Conservation (phyloP, 495 filamentous ascomycete genomes). For the Talaromyces wortmannii region DNA sequence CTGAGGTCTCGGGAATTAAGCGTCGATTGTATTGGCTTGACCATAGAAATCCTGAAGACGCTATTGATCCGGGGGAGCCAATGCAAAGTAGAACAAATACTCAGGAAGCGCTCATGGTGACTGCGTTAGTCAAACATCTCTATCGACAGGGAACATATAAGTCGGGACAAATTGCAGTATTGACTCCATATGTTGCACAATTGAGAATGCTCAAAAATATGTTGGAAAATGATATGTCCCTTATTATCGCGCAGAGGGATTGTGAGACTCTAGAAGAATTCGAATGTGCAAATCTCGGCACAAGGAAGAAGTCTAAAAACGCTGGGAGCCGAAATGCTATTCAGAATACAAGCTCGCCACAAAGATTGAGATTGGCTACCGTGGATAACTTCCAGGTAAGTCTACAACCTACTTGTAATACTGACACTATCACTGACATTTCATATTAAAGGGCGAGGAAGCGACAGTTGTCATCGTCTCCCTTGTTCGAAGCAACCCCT, state of each 20-base stretch:
- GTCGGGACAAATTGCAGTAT: constrained; percentile 59
- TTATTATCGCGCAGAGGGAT: constrained; percentile 52
- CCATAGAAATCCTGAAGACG: constrained; percentile 50
- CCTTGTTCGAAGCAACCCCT: constrained; percentile 62
- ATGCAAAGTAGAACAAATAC: constrained; percentile 55
- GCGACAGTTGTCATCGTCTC: constrained; percentile 69
- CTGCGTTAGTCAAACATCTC: constrained; percentile 57
- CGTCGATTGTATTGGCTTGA: constrained; percentile 66
- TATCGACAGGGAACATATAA: constrained; percentile 55
- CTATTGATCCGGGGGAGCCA: constrained; percentile 10
- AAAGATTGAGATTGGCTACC: constrained; percentile 52
- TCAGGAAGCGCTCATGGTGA: constrained; percentile 59
- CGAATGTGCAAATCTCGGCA: constrained; percentile 13
- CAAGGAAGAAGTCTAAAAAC: background rate
- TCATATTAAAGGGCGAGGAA: constrained; percentile 49
- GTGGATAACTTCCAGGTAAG: constrained; percentile 60
- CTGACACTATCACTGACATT: too few relatives aligned
- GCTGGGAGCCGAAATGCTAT: too few relatives aligned
- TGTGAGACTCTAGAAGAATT: constrained; percentile 43
- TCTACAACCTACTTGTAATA: background rate
- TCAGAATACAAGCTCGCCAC: too few relatives aligned
- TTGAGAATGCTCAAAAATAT: constrained; percentile 36
- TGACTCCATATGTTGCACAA: constrained; percentile 68
- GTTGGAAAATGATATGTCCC: constrained; percentile 15
- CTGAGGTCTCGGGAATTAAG: constrained; percentile 55